These are phyloP conservation scores for Colletotrichum navitas DNA, from an alignment of 2,329 filamentous ascomycete species.

Conservation along the genomic window DNA sequence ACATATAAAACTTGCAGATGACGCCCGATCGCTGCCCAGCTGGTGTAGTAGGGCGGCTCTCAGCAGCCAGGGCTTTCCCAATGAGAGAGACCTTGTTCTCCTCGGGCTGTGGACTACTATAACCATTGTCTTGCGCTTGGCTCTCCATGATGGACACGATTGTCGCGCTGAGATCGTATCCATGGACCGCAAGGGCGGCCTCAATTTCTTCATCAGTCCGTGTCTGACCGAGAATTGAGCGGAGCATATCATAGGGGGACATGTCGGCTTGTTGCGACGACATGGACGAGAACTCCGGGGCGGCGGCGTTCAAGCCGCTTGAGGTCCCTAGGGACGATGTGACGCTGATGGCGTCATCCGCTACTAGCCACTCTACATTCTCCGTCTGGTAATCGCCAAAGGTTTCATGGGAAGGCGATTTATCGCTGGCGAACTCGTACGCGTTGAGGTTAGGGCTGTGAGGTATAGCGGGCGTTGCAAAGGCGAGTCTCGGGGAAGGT, in stretches of 20 bases:
- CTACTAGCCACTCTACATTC: conserved; percentile 97
- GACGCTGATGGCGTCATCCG: conserved; percentile 85
- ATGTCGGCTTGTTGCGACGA: conserved; percentile 83
- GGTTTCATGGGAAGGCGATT: conserved; percentile 83
- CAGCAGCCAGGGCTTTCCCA: conserved; percentile 88
- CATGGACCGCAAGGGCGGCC: conserved; percentile 86
- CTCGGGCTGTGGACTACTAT: conserved; percentile 50
- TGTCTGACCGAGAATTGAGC: conserved; percentile 91
- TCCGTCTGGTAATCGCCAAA: conserved; percentile 93
- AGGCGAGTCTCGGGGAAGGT: conserved; percentile 89
- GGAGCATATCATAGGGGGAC: conserved; percentile 97
- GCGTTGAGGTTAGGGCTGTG: conserved; percentile 95
- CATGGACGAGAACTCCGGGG: conserved; percentile 78
- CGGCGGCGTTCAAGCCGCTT: conserved; percentile 81
- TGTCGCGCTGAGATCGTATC: conserved; percentile 93
- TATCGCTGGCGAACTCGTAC: conserved; percentile 91
- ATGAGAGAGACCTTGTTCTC: conserved; percentile 80
- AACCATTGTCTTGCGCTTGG: conserved; percentile 62
- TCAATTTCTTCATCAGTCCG: conserved; percentile 96
- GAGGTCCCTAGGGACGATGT: conserved; percentile 79
- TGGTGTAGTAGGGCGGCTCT: conserved; percentile 82
- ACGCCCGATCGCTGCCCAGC: conserved; percentile 84
- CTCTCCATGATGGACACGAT: conserved; percentile 89
- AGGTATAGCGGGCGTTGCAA: conserved; percentile 90
- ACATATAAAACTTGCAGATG: conserved; percentile 97